Base-by-base conservation (phyloP, 1,284 basidiomycete species). In the Marasmius sp. region DNA sequence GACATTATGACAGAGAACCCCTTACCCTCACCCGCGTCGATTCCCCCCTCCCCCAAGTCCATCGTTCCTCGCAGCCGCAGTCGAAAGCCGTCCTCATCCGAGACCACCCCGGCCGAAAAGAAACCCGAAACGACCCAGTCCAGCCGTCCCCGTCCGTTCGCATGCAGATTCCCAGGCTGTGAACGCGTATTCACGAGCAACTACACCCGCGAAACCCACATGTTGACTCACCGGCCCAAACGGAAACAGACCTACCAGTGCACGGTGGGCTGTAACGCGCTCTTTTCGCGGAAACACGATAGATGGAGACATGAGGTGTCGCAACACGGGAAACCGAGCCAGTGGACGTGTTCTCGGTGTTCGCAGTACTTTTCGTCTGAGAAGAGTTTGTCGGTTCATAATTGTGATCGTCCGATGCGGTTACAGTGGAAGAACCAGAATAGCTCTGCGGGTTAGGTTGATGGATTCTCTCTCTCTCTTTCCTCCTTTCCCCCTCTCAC, bases 271-370 rank as follows among this genome's bases (percentile, higher is more conserved):
- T 57, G 56, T 48, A 45, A 34, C 27, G 56, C 41, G 14, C n/a
- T 48, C 3, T 57, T 57, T 48, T 57, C 56, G 7, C 41, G 56
- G 18, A 45, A 57, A 47, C 56, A 57, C 22, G 56, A 57, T 57
- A n/a, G 56, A 7, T 57, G 41, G 33, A 22, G 56, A 37, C 56
- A 57, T 48, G 56, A 57, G 22, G 56, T 57, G 7, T 47, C 41
- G 6, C 39, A 57, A 18, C 56, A 57, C 33, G 56, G 56, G 11
- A 47, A 37, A 22, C 39, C 41, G 43, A 57, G 39, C 11, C 22
- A 57, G 9, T 57, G 56, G 56, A 47, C 56, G 12, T 57, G 52
- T 38, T 37, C 52, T 2, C 33, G 52, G 12, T 54, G 52, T 37
- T 36, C n/a, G 16, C n/a, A 37, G 34, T 54, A 54, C 34, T 54